Conservation (phyloP, 306 rosid genomes). For the Citrullus amarus region DNA sequence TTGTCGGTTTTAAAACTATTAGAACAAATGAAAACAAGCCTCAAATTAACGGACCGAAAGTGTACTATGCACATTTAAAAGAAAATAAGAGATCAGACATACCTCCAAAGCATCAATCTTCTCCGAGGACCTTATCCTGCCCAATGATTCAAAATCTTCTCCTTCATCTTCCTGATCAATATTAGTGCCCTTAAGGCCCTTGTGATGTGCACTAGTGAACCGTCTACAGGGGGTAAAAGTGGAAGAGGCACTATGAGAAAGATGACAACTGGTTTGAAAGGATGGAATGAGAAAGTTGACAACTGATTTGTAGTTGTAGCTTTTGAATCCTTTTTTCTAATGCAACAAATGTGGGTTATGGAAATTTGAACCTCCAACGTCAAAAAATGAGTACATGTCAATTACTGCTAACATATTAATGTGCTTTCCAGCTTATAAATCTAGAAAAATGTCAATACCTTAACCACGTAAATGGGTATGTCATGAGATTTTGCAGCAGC, state of each 20-base stretch:
- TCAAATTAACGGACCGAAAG: background rate
- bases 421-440: background rate
- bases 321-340: background rate
- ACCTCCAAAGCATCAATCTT: slow-evolving; percentile 87
- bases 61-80: background rate
- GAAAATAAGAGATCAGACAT: slow-evolving; percentile 13
- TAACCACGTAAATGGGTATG: slow-evolving; percentile 58
- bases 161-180: slow-evolving; percentile 59
- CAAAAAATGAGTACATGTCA: too few relatives aligned
- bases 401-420: background rate
- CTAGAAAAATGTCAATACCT: slow-evolving; percentile 35
- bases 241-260: slow-evolving; percentile 9
- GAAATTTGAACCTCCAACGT: background rate
- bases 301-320: too few relatives aligned
- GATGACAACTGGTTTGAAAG: background rate
- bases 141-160: slow-evolving; percentile 40
- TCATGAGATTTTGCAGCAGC: slow-evolving; percentile 80
- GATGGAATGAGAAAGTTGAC: background rate
- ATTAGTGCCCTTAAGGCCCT: slow-evolving; percentile 56
- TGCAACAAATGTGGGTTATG: background rate
- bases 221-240: slow-evolving; percentile 28
- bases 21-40: background rate
- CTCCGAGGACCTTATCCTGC: slow-evolving; percentile 43
- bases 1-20: background rate
- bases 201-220: slow-evolving; percentile 63